phyloP scores from a whole-genome alignment of 345 rosid genomes.

The Camelina sativa region DNA sequence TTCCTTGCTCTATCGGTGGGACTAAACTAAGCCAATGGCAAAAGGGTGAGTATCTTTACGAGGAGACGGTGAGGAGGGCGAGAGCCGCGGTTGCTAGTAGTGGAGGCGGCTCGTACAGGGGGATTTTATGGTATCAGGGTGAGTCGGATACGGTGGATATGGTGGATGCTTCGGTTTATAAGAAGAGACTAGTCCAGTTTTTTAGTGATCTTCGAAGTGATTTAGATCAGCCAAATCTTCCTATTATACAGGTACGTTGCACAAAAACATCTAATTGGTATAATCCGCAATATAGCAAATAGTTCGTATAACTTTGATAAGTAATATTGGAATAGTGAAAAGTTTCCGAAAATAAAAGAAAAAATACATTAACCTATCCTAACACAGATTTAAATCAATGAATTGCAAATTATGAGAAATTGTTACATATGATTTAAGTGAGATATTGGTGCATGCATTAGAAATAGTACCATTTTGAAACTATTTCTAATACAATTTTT shows the following conservation, averaged over 20 bases:
- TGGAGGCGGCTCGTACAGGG: constrained; percentile 52
- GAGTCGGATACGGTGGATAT: constrained; percentile 61
- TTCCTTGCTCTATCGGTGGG: constrained; percentile 89
- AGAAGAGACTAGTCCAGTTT: constrained; percentile 55
- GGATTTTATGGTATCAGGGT: constrained; percentile 90
- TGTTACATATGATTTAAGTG: no score
- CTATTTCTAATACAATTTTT: no score
- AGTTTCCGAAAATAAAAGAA: no score
- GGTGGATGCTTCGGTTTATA: constrained; percentile 60
- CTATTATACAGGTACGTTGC: constrained; percentile 63
- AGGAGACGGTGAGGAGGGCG: constrained; percentile 58
- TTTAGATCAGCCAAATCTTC: constrained; percentile 66
- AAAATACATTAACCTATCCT: no score
- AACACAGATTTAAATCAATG: no score
- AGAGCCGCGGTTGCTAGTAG: constrained; percentile 38
- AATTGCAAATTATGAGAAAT: no score
- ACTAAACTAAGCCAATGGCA: constrained; percentile 73
- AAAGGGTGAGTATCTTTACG: constrained; percentile 62
- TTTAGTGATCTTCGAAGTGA: constrained; percentile 64
- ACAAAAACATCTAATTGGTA: neutral
- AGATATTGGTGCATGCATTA: no score
- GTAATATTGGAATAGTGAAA: no score
- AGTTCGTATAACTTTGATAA: neutral
- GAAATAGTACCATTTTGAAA: no score
- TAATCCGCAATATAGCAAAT: neutral